Conservation (phyloP, 2,329 filamentous ascomycete species). For the Sporothrix dimorphospora region DNA sequence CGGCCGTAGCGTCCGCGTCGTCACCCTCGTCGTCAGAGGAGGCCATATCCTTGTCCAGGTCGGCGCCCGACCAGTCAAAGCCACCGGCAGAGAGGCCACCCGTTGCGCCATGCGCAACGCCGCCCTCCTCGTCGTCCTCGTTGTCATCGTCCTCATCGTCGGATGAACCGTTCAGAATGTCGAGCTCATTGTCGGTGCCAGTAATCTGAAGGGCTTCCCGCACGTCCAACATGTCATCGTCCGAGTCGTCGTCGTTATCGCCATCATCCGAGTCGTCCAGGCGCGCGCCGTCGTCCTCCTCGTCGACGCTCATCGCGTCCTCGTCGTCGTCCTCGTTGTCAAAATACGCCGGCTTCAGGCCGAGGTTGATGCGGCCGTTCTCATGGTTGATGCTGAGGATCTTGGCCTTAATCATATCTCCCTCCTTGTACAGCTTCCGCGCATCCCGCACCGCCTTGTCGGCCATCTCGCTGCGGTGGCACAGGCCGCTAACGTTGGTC, state of each 20-base stretch:
- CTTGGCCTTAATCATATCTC: slow-evolving; percentile 91
- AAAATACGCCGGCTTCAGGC: slow-evolving; percentile 91
- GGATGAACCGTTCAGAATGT: slow-evolving; percentile 46
- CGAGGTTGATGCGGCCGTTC: slow-evolving; percentile 82
- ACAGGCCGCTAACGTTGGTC: slow-evolving; percentile 86
- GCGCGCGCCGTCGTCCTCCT: slow-evolving; percentile 52
- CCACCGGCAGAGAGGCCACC: slow-evolving; percentile 71
- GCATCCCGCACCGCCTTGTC: slow-evolving; percentile 81
- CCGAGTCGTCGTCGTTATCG: slow-evolving; percentile 1
- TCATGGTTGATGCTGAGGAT: slow-evolving; percentile 76
- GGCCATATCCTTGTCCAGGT: slow-evolving; percentile 58
- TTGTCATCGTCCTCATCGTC: slow-evolving; percentile 35
- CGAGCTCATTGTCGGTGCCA: slow-evolving; percentile 41
- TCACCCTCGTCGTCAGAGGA: slow-evolving; percentile 48
- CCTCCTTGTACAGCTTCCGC: slow-evolving; percentile 85
- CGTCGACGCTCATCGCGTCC: slow-evolving; percentile 46
- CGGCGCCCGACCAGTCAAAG: slow-evolving; percentile 84
- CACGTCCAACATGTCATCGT: slow-evolving; percentile 51
- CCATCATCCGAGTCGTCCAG: slow-evolving; percentile 53
- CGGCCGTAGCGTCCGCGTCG: neutral
- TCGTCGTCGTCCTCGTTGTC: slow-evolving; percentile 57
- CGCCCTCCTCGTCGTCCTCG: slow-evolving; percentile 28
- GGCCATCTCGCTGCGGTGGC: slow-evolving; percentile 90
- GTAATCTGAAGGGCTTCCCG: slow-evolving; percentile 49
- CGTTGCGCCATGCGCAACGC: slow-evolving; percentile 39